These are phyloP conservation scores for Penicillium frequentans DNA, from an alignment of 2,329 filamentous ascomycete species.

Conservation along the genomic window DNA sequence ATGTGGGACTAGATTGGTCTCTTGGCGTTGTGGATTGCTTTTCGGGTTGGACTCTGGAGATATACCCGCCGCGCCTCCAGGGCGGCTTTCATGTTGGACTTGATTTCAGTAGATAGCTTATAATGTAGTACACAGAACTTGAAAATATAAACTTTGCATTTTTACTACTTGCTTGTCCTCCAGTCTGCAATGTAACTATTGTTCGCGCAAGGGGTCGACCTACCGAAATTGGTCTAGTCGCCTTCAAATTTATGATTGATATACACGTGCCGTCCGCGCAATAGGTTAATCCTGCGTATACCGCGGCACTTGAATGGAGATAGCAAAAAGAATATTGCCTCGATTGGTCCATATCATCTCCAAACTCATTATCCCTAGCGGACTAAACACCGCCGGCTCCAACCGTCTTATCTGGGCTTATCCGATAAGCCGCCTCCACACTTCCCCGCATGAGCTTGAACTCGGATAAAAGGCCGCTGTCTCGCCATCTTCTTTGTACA, in stretches of 20 bases:
- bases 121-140: constrained; percentile 2
- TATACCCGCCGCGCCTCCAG: constrained; percentile 24
- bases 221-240: neutral
- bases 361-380: neutral
- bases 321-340: neutral
- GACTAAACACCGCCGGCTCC: constrained; percentile 17
- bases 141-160: constrained; percentile 1
- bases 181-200: neutral
- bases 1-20: neutral
- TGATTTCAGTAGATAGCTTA: constrained; percentile 8
- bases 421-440: constrained; percentile 18
- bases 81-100: constrained; percentile 9
- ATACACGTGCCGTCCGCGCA: neutral
- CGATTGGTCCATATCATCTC: too few species aligned
- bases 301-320: neutral
- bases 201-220: neutral
- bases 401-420: constrained; percentile 14
- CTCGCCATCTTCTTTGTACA: constrained; percentile 4
- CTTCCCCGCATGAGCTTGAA: constrained; percentile 17
- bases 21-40: neutral
- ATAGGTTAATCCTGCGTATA: neutral
- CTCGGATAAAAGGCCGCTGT: constrained; percentile 13
- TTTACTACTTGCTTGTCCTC: neutral
- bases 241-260: neutral
- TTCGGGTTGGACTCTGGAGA: constrained; percentile 10